A percentile compares a stretch with the other conserved stretches of the same genome.
Conservation (phyloP, 208 protist genomes). For the Leishmania lainsoni region DNA sequence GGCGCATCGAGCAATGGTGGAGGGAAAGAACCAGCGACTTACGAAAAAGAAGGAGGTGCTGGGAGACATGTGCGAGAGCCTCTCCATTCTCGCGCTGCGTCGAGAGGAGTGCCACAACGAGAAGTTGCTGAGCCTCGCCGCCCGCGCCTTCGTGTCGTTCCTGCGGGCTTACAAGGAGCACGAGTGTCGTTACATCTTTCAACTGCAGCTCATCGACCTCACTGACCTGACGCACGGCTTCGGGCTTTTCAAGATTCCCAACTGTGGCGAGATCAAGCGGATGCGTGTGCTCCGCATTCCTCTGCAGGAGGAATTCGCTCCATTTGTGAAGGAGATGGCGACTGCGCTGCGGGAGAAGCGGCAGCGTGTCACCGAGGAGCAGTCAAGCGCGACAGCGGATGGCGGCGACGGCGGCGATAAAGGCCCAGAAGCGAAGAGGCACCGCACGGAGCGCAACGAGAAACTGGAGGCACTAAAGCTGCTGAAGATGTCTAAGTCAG, state of each 20-base stretch:
- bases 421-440: conserved; percentile 37
- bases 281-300: conserved; percentile 83
- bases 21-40: conserved; percentile 32
- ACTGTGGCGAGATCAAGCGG: conserved; percentile 87
- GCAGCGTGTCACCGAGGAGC: conserved; percentile 54
- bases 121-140: conserved; percentile 79
- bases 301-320: conserved; percentile 82
- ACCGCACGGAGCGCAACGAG: conserved; percentile 88
- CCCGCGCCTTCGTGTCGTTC: conserved; percentile 91
- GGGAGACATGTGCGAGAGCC: conserved; percentile 85
- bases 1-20: conserved; percentile 51
- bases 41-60: conserved; percentile 61
- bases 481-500: conserved; percentile 79
- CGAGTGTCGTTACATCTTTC: conserved; percentile 94
- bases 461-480: conserved; percentile 83
- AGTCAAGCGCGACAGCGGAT: conserved; percentile 25
- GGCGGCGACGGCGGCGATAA: conserved; percentile 26
- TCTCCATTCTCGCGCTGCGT: conserved; percentile 62
- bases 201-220: conserved; percentile 93
- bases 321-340: conserved; percentile 54
- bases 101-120: conserved; percentile 52
- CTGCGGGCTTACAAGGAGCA: conserved; percentile 95
- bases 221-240: conserved; percentile 94
- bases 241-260: conserved; percentile 90
- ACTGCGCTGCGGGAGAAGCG: conserved; percentile 58